Conservation (phyloP, 2,329 filamentous ascomycete species). For the Parascedosporium putredinis region DNA sequence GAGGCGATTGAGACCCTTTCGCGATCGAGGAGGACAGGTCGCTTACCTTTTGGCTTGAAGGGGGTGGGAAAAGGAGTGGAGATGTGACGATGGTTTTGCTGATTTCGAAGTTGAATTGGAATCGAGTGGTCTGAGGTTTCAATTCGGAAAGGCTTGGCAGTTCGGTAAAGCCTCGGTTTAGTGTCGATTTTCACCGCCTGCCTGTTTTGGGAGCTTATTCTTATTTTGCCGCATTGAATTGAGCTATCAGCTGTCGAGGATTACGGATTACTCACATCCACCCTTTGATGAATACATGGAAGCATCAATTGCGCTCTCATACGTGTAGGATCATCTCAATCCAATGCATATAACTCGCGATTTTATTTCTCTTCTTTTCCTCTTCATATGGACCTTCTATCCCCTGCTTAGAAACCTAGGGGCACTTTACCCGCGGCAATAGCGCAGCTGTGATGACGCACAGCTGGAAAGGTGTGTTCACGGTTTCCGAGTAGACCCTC, state of each 20-base stretch:
- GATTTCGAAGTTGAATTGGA: not conserved
- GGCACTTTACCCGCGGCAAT: too few relatives aligned
- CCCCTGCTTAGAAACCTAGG: too few relatives aligned
- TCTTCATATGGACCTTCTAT: too few relatives aligned
- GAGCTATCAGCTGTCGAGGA: not conserved
- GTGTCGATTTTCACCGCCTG: conserved; percentile 3
- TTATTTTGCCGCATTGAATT: conserved; percentile 4
- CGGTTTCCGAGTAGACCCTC: too few relatives aligned
- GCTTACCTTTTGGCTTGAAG: not conserved
- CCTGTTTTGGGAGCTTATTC: not conserved
- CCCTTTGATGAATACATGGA: not conserved
- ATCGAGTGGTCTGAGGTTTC: conserved; percentile 8
- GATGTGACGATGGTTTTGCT: conserved; percentile 4
- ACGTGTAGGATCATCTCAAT: not conserved
- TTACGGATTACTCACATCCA: not conserved
- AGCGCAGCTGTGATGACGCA: too few relatives aligned
- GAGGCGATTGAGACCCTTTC: not conserved
- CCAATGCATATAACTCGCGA: not conserved
- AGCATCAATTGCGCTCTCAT: too few relatives aligned
- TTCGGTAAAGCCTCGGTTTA: conserved; percentile 7
- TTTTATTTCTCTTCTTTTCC: too few relatives aligned
- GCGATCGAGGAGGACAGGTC: not conserved
- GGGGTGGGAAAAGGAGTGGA: conserved; percentile 2
- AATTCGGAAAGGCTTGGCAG: conserved; percentile 3
- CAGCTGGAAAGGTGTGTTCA: too few relatives aligned